These are phyloP conservation scores for Phytophthora pini DNA, from an alignment of 352 stramenopile genomes.

Conservation along the genomic window DNA sequence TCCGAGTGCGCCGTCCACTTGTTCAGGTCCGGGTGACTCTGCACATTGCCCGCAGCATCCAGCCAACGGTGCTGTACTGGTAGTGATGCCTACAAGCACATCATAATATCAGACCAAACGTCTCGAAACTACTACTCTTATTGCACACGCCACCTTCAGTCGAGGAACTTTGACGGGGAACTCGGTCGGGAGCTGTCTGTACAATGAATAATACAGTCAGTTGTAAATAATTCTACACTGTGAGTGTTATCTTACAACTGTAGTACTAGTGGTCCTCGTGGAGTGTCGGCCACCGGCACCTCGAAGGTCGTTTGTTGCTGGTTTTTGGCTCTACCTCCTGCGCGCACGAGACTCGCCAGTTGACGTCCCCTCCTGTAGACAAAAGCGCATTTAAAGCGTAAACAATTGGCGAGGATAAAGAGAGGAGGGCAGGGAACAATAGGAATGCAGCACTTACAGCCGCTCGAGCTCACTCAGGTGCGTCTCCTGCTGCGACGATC, in stretches of 20 bases:
- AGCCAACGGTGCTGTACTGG: slow-evolving; percentile 79
- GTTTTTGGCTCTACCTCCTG: slow-evolving; percentile 83
- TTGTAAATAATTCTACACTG: slow-evolving; percentile 8
- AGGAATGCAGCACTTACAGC: slow-evolving; percentile 49
- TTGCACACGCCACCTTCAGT: slow-evolving; percentile 49
- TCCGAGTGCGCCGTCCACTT: slow-evolving; percentile 88
- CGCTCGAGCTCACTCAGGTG: slow-evolving; percentile 85
- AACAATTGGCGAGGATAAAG: background rate
- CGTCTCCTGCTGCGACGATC: slow-evolving; percentile 63
- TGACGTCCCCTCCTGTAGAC: slow-evolving; percentile 67
- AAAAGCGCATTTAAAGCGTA: slow-evolving; percentile 15
- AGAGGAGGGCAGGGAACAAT: slow-evolving; percentile 7
- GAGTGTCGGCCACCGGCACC: slow-evolving; percentile 66
- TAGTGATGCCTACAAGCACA: slow-evolving; percentile 56
- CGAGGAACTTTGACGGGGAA: slow-evolving; percentile 77
- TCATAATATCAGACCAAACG: background rate
- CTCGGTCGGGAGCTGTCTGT: slow-evolving; percentile 71
- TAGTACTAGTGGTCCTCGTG: slow-evolving; percentile 53
- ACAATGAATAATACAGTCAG: slow-evolving; percentile 5
- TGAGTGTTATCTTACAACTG: slow-evolving; percentile 44
- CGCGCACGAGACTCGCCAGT: slow-evolving; percentile 81
- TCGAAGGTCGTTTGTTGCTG: slow-evolving; percentile 88
- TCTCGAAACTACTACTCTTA: background rate
- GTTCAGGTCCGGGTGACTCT: slow-evolving; percentile 74
- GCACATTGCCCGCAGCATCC: slow-evolving; percentile 72